Conservation (phyloP, 352 stramenopile genomes). For the Phytophthora gonapodyides region DNA sequence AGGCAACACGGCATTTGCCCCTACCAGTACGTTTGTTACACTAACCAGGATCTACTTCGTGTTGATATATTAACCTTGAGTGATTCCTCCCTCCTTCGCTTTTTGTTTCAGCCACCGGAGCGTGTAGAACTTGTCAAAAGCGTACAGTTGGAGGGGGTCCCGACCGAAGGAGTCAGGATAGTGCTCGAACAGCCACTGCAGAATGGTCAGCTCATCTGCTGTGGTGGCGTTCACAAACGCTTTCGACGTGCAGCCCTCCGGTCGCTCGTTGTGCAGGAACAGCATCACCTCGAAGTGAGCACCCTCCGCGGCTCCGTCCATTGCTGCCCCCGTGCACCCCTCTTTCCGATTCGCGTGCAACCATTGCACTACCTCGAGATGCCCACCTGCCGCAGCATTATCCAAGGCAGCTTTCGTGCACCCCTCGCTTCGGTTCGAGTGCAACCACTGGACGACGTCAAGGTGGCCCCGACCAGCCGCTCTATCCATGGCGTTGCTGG, state of each 20-base stretch:
- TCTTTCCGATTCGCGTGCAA: constrained; percentile 28
- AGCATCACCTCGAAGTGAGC: constrained; percentile 46
- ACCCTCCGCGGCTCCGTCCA: constrained; percentile 30
- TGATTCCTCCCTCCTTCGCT: constrained; percentile 8
- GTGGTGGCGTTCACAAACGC: constrained; percentile 45
- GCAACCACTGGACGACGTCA: constrained; percentile 29
- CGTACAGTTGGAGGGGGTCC: constrained; percentile 40
- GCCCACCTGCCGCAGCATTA: constrained; percentile 23
- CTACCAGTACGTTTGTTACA: too few relatives aligned
- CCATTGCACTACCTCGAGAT: constrained; percentile 31
- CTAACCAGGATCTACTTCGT: too few relatives aligned
- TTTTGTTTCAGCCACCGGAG: constrained; percentile 40
- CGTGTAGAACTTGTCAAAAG: constrained; percentile 45
- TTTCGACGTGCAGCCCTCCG: constrained; percentile 23
- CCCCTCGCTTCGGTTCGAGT: constrained; percentile 22
- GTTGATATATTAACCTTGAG: neutral
- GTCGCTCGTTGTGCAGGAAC: constrained; percentile 32
- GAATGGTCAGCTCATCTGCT: constrained; percentile 39
- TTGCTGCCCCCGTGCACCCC: constrained; percentile 31
- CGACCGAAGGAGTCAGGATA: constrained; percentile 31
- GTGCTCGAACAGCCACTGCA: constrained; percentile 45
- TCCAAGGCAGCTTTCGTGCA: constrained; percentile 31
- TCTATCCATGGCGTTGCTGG: constrained; percentile 24
- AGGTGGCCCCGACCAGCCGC: constrained; percentile 25
- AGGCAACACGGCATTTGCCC: neutral